Percentiles rank a stretch among this genome's conserved stretches.
Conservation (phyloP, 106 monocot species). For the Apostasia ramifera region DNA sequence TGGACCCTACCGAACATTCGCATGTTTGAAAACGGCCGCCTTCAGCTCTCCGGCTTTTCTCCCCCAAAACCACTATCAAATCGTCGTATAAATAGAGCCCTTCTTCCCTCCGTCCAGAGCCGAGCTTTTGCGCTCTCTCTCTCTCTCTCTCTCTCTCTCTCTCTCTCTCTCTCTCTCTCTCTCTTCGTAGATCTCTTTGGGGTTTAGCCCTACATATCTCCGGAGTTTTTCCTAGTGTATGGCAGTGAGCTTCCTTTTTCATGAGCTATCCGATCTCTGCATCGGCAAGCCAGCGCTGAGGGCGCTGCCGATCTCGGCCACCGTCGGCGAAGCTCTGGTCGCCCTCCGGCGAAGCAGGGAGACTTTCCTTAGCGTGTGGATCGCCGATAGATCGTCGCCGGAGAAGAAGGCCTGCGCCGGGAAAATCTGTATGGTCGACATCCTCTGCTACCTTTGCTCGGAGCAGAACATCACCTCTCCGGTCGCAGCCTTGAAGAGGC, state of each 20-base stretch:
- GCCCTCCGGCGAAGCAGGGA: constrained; percentile 24
- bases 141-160: no score
- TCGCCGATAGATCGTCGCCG: background rate
- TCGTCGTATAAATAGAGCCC: no score
- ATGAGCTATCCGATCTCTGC: constrained; percentile 75
- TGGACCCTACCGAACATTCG: no score
- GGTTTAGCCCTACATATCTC: no score
- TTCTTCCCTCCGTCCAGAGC: no score
- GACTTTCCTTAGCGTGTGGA: constrained; percentile 17
- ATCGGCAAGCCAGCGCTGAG: constrained; percentile 71
- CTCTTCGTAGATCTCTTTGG: no score
- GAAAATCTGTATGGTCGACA: constrained; percentile 52
- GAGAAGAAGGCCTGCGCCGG: constrained; percentile 21
- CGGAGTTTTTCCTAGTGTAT: constrained; percentile 25
- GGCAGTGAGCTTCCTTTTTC: constrained; percentile 48
- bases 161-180: no score
- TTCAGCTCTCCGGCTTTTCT: no score
- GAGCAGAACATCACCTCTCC: constrained; percentile 26
- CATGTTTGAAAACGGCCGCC: no score
- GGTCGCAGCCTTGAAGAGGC: constrained; percentile 23
- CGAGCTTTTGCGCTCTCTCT: no score
- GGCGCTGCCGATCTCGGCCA: constrained; percentile 34
- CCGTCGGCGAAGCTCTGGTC: constrained; percentile 43
- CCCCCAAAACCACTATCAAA: no score
- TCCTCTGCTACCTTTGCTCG: constrained; percentile 62